Conservation (phyloP, 2,329 filamentous ascomycete genomes). For the Chrysosporium queenslandicum region DNA sequence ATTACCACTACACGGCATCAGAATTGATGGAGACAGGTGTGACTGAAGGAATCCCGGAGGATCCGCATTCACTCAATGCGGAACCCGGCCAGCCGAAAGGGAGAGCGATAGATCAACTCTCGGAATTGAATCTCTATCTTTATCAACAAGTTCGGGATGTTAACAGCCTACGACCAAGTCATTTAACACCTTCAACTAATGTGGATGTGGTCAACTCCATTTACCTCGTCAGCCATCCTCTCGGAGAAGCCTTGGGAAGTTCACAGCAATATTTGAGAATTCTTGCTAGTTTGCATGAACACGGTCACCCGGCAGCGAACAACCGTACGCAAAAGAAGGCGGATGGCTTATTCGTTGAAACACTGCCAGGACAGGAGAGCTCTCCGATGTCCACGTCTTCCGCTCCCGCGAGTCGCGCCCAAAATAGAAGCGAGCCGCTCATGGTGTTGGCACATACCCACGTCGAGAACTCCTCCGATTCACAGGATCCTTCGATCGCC, state of each 20-base stretch:
- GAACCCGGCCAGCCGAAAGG: background rate
- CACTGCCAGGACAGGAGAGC: too few relatives aligned
- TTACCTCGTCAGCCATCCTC: background rate
- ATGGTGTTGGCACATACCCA: too few relatives aligned
- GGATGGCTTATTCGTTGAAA: too few relatives aligned
- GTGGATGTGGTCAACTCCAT: background rate
- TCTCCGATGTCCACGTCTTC: too few relatives aligned
- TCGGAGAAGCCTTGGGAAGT: background rate
- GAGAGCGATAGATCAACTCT: background rate
- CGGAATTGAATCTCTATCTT: background rate
- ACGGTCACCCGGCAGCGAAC: background rate
- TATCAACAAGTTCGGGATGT: background rate
- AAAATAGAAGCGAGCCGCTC: too few relatives aligned
- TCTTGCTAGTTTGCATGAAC: background rate
- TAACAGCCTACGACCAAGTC: background rate
- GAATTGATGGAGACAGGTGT: too few relatives aligned
- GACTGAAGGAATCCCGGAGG: too few relatives aligned
- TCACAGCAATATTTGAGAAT: background rate
- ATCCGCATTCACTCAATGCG: background rate
- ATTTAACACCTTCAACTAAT: background rate
- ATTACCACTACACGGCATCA: too few relatives aligned
- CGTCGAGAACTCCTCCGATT: background rate
- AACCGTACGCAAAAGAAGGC: too few relatives aligned
- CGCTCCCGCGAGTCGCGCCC: too few relatives aligned
- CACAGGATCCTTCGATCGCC: background rate